These are phyloP conservation scores for Apostasia shenzhenica DNA, from an alignment of 106 monocot species.

Conservation along the genomic window DNA sequence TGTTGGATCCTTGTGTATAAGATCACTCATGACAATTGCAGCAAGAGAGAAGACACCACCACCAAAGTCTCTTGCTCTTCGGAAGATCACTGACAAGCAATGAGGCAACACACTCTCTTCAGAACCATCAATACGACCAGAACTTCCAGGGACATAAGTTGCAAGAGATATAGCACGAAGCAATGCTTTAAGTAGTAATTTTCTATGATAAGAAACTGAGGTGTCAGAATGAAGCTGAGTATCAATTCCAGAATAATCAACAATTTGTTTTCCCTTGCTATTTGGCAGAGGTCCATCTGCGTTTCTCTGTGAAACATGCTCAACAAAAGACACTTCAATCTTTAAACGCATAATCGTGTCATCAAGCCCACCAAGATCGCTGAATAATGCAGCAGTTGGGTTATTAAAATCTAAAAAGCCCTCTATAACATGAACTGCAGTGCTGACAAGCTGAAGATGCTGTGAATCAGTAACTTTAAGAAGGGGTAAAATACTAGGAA, in stretches of 20 bases:
- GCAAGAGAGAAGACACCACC: constrained; percentile 77
- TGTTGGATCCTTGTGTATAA: constrained; percentile 82
- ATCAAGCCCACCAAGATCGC: constrained; percentile 82
- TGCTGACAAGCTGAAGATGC: constrained; percentile 62
- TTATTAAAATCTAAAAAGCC: constrained; percentile 70
- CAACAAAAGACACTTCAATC: constrained; percentile 47
- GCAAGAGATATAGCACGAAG: constrained; percentile 71
- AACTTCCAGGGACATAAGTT: constrained; percentile 61
- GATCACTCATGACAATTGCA: constrained; percentile 77
- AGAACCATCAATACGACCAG: constrained; percentile 46
- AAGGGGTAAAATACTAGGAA: constrained; percentile 67
- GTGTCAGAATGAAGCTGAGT: constrained; percentile 33
- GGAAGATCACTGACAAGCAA: constrained; percentile 55
- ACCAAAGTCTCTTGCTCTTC: constrained; percentile 68
- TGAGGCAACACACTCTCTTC: constrained; percentile 54
- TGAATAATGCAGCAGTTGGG: constrained; percentile 56
- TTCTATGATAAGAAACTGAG: constrained; percentile 45
- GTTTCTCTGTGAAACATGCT: constrained; percentile 26
- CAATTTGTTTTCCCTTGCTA: constrained; percentile 50
- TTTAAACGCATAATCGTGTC: constrained; percentile 58
- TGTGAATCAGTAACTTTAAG: constrained; percentile 59
- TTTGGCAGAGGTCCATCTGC: constrained; percentile 17
- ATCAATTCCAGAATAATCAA: constrained; percentile 18
- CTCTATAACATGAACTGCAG: constrained; percentile 61
- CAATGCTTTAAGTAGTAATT: constrained; percentile 52